Conservation (phyloP, 2,329 filamentous ascomycete species). For the Alternaria angustiovoidea region DNA sequence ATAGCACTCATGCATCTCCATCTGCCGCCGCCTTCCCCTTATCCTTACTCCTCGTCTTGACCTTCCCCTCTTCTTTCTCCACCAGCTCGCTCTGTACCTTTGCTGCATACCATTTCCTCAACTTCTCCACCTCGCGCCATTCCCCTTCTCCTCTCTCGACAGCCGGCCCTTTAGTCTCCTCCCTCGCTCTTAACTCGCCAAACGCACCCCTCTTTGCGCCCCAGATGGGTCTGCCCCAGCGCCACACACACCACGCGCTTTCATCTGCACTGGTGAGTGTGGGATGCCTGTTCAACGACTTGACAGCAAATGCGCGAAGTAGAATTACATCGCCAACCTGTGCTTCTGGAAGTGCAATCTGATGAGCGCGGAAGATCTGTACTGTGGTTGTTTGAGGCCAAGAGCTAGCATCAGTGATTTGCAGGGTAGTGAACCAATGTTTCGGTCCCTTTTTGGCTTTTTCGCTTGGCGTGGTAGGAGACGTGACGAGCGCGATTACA, state of each 20-base stretch:
- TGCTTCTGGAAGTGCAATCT: slow-evolving; percentile 52
- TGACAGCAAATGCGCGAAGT: slow-evolving; percentile 55
- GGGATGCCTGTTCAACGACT: slow-evolving; percentile 48
- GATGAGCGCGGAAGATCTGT: slow-evolving; percentile 56
- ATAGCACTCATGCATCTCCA: not conserved
- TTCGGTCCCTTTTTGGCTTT: slow-evolving; percentile 54
- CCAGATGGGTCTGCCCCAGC: slow-evolving; percentile 44
- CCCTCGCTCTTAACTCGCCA: slow-evolving; percentile 43
- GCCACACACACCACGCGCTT: slow-evolving; percentile 60
- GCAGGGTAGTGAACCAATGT: slow-evolving; percentile 55
- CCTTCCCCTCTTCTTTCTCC: slow-evolving; percentile 20
- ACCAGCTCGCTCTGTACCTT: slow-evolving; percentile 27
- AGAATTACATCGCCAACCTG: slow-evolving; percentile 56
- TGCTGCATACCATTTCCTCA: slow-evolving; percentile 53
- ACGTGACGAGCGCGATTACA: slow-evolving; percentile 55
- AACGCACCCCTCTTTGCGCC: slow-evolving; percentile 35
- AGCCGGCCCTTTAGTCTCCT: slow-evolving; percentile 56
- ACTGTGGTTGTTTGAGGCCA: slow-evolving; percentile 42
- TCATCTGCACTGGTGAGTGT: slow-evolving; percentile 52
- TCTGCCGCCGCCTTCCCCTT: slow-evolving; percentile 13
- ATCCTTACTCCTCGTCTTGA: slow-evolving; percentile 26
- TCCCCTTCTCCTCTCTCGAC: slow-evolving; percentile 58
- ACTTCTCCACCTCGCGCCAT: slow-evolving; percentile 50
- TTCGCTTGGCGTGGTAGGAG: slow-evolving; percentile 40
- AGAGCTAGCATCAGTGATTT: slow-evolving; percentile 51